A percentile compares a stretch with the other conserved stretches of the same genome.
Evolutionary conservation across 495 filamentous ascomycete genomes (phyloP).

Genomic region (Penicillium mononematosum): DNA sequence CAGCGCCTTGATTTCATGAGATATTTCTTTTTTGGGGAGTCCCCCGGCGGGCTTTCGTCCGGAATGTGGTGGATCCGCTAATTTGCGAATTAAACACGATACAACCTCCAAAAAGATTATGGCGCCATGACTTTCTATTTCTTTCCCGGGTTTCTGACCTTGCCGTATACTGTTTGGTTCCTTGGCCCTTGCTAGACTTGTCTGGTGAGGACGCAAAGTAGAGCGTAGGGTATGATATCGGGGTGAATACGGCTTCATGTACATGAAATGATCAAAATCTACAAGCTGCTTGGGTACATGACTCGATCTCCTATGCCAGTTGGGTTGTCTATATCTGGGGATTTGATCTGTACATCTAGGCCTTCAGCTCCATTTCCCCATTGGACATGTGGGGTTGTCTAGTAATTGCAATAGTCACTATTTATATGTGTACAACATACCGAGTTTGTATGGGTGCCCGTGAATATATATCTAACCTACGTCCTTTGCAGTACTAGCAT

Average conservation of each 20-base stretch:
- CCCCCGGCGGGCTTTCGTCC: slow-evolving; percentile 40
- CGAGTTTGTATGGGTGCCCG: background rate
- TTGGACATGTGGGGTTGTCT: background rate
- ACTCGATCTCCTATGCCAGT: background rate
- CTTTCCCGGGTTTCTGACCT: background rate
- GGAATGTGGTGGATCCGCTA: slow-evolving; percentile 31
- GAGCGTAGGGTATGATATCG: background rate
- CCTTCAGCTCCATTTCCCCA: background rate
- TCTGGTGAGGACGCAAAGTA: background rate
- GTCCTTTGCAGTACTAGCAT: background rate
- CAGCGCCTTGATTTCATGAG: slow-evolving; percentile 44
- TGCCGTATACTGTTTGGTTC: background rate
- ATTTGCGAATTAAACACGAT: slow-evolving; percentile 39
- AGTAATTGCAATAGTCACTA: background rate
- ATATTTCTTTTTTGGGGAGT: slow-evolving; percentile 38
- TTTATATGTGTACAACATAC: background rate
- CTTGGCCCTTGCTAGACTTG: background rate
- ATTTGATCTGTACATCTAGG: background rate
- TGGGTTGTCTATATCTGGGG: background rate
- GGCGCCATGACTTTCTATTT: slow-evolving; percentile 45
- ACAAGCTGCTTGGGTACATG: background rate
- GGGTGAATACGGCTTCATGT: background rate
- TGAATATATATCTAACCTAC: background rate
- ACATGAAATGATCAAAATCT: background rate
- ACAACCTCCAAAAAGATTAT: slow-evolving; percentile 46